Evolutionary conservation across 169 alveolate species (phyloP).

Genomic region (Plasmodium sp.): DNA sequence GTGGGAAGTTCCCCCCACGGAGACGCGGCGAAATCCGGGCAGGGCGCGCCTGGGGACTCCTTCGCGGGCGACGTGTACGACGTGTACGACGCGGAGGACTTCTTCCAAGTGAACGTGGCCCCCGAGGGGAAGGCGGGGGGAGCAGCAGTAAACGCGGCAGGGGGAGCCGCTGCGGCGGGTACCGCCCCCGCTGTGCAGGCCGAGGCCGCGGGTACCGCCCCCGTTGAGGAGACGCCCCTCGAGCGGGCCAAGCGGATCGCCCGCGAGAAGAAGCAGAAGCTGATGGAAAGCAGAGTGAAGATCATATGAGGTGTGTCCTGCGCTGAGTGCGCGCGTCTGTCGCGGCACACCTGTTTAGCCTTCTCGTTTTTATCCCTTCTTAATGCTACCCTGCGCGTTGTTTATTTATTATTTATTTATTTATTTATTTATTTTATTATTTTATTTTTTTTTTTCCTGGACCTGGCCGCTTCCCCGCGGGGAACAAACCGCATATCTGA

Average conservation of each 20-base stretch:
- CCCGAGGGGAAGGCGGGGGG: background rate
- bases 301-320: background rate
- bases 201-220: background rate
- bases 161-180: background rate
- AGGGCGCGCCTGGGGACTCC: background rate
- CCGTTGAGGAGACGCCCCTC: constrained; percentile 50
- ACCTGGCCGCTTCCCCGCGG: background rate
- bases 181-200: background rate
- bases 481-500: background rate
- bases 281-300: constrained; percentile 29
- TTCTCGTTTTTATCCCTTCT: background rate
- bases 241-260: constrained; percentile 63
- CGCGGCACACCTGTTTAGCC: background rate
- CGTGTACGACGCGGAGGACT: background rate
- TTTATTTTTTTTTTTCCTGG: background rate
- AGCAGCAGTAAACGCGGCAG: no score
- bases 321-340: background rate
- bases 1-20: background rate
- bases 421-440: background rate
- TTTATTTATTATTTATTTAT: no score
- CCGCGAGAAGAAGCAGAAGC: constrained; percentile 36
- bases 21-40: background rate
- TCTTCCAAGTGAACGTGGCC: background rate
- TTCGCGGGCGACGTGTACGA: constrained; percentile 4
- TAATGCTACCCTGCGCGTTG: background rate